These are phyloP conservation scores for Fusarium paranaense DNA, from an alignment of 2,329 filamentous ascomycete species.

Conservation along the genomic window DNA sequence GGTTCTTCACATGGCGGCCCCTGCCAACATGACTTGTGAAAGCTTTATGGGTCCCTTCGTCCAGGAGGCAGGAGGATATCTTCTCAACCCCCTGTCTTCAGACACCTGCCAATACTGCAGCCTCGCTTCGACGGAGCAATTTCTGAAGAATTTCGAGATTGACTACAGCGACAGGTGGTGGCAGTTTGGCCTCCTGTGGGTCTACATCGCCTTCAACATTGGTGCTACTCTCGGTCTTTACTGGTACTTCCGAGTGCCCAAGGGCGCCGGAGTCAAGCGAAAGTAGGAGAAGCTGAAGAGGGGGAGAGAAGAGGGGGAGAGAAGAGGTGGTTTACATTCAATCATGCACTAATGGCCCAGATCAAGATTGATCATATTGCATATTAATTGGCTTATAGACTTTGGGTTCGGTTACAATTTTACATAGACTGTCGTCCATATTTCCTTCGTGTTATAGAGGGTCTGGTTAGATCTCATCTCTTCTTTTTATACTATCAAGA, in stretches of 20 bases:
- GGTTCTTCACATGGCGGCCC: slow-evolving; percentile 67
- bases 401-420: not conserved
- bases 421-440: not conserved
- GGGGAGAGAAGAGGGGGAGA: not conserved
- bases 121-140: slow-evolving; percentile 52
- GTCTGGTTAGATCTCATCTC: not conserved
- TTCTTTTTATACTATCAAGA: not conserved
- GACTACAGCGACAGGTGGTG: slow-evolving; percentile 65
- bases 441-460: not conserved
- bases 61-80: slow-evolving; percentile 56
- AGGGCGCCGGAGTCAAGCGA: slow-evolving; percentile 40
- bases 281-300: not conserved
- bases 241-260: slow-evolving; percentile 54
- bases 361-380: not conserved
- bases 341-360: not conserved
- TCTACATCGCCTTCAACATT: slow-evolving; percentile 63
- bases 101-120: slow-evolving; percentile 59
- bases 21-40: slow-evolving; percentile 60
- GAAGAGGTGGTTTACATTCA: not conserved
- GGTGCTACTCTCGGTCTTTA: slow-evolving; percentile 60
- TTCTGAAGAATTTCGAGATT: slow-evolving; percentile 54
- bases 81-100: slow-evolving; percentile 57
- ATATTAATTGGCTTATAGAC: not conserved
- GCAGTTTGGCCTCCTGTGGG: slow-evolving; percentile 66
- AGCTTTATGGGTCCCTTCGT: slow-evolving; percentile 62